Evolutionary conservation across 345 rosid genomes (phyloP), one percentile per base, ranked within the genome.

Genomic region (Aurinia saxatilis): DNA sequence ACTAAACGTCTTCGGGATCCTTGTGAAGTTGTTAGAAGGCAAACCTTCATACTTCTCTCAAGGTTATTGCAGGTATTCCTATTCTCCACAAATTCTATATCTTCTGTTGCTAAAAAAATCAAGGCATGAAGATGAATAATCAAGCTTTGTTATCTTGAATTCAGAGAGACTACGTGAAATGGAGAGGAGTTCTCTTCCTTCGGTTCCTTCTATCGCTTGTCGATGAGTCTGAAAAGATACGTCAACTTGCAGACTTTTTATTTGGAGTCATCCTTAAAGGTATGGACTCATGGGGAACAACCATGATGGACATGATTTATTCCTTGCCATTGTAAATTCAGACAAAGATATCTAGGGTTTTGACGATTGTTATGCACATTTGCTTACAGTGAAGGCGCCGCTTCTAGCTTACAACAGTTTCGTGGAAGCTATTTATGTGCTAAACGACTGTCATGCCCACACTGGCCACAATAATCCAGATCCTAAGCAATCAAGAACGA

Each of bases 151-250:
- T 68, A 33, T 77, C 35, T 48, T 7, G 12, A n/a, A 6, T 56
- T 51, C 73, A 92, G 99, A 87, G 96, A 80, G 99, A 90, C 78
- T 93, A 93, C n/a, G 97, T 93, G 49, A 90, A 93, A 80, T 90
- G 99, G 99, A 87, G 88, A 73, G 97, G 96, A 57, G 77, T 85
- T 45, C 91, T 85, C 63, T 90, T 90, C 68, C 87, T 90, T 59
- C 80, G 90, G 1, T 90, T 93, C 68, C 97, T 92, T 63, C 61
- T 87, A 46, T 81, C 95, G 8, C 86, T 92, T 53, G 99, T 89
- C 29, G 97, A 93, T 73, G 99, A 93, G 55, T 90, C 99, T 17
- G 91, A 78, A 60, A 93, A 85, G 85, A 85, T 93, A 50, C 80
- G 91, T 68, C 86, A 74, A 57, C 93, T 92, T 63, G 89, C 97